These are phyloP conservation scores for Hyaloperonospora brassicae DNA, from an alignment of 352 stramenopile species.

Conservation along the genomic window DNA sequence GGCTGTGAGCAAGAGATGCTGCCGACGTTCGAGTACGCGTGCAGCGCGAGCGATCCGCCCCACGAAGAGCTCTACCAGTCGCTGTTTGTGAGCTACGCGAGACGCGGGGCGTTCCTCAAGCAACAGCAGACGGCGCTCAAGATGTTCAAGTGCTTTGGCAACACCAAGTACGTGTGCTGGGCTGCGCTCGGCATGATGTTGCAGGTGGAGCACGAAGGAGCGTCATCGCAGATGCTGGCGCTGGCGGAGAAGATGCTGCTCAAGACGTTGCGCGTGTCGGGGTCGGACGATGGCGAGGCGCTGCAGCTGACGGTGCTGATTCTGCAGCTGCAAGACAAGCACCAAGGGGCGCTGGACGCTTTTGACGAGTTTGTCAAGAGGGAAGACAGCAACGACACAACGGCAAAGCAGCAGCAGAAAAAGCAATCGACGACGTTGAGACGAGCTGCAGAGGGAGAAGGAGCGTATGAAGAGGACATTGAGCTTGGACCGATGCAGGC, in stretches of 20 bases:
- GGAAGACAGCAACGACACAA: constrained; percentile 16
- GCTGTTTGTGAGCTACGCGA: constrained; percentile 66
- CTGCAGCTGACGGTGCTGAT: constrained; percentile 66
- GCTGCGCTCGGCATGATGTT: constrained; percentile 76
- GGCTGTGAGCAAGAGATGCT: constrained; percentile 76
- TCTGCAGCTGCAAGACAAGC: constrained; percentile 62
- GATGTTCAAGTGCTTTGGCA: constrained; percentile 75
- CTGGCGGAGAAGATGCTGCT: constrained; percentile 77
- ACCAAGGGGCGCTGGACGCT: constrained; percentile 47
- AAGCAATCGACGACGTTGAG: constrained; percentile 29
- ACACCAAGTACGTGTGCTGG: constrained; percentile 77
- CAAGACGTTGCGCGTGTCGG: constrained; percentile 57
- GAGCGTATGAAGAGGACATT: constrained; percentile 76
- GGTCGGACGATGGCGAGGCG: constrained; percentile 56
- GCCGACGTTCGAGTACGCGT: constrained; percentile 63
- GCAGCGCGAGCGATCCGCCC: constrained; percentile 32
- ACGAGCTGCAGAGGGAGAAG: constrained; percentile 58
- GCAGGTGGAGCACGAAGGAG: constrained; percentile 60
- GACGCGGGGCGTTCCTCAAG: constrained; percentile 65
- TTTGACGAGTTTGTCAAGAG: constrained; percentile 64
- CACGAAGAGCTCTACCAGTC: constrained; percentile 66
- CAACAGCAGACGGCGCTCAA: constrained; percentile 84
- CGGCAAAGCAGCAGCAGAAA: constrained; percentile 1
- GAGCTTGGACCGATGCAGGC: constrained; percentile 73
- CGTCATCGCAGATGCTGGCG: constrained; percentile 63